Evolutionary conservation across 2,329 filamentous ascomycete genomes (phyloP).

Genomic region (Ciborinia camelliae): DNA sequence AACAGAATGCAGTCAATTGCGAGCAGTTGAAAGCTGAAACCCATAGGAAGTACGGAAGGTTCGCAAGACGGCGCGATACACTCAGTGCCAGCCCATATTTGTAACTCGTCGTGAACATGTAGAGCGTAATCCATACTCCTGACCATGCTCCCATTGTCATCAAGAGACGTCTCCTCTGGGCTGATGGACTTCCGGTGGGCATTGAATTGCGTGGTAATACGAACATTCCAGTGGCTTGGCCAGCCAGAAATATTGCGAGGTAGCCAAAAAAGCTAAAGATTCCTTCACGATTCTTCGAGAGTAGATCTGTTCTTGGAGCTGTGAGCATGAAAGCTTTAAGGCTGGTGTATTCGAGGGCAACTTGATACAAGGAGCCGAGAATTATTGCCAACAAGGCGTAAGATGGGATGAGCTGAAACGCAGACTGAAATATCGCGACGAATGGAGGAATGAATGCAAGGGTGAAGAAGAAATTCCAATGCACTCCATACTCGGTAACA

Average conservation of each 20-base stretch:
- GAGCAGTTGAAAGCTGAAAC: constrained; percentile 83
- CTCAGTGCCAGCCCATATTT: constrained; percentile 67
- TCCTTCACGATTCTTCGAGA: constrained; percentile 91
- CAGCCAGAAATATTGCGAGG: constrained; percentile 88
- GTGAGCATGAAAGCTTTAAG: constrained; percentile 80
- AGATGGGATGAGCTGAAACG: constrained; percentile 67
- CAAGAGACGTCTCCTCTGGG: constrained; percentile 57
- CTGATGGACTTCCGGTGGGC: constrained; percentile 42
- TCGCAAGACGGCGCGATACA: constrained; percentile 86
- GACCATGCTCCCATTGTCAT: constrained; percentile 63
- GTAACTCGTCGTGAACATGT: constrained; percentile 65
- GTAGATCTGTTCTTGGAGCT: constrained; percentile 70
- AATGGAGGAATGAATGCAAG: constrained; percentile 85
- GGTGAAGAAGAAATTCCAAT: constrained; percentile 99
- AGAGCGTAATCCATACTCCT: constrained; percentile 65
- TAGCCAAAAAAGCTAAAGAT: constrained; percentile 95
- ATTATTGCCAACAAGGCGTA: constrained; percentile 72
- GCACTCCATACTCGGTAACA: constrained; percentile 94
- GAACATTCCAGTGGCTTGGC: constrained; percentile 77
- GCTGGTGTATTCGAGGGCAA: constrained; percentile 69
- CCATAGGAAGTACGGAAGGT: constrained; percentile 92
- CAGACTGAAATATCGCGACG: constrained; percentile 75
- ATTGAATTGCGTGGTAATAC: constrained; percentile 63
- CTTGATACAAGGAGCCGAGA: constrained; percentile 68
- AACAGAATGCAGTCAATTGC: constrained; percentile 76